Evolutionary conservation across 1,284 basidiomycete species (phyloP), one percentile per base, ranked within the genome.

Genomic region (Marasmius oreades): DNA sequence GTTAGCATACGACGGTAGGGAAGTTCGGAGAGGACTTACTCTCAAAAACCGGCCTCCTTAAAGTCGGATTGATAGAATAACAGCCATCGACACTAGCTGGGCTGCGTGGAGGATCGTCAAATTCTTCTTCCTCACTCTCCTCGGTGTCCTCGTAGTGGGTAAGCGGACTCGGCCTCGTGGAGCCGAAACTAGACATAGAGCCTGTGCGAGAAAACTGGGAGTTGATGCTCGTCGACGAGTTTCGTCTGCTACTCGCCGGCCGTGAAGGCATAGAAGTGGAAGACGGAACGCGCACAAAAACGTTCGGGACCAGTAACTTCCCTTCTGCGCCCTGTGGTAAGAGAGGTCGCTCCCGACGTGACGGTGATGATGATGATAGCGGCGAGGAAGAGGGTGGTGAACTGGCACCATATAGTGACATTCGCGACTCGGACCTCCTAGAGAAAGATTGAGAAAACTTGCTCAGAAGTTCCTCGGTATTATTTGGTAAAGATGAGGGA

Each of bases 251-350:
- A 57, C 62, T 69, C 37, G 65, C 59, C 47, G 58, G 58, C 23
- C 67, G 71, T 3, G 73, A 65, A 24, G 45, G 26, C 1, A 77
- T 63, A 0, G 75, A 79, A 0, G 72, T 52, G 51, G 69, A 73
- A 5, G 78, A 78, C 6, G 63, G 65, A 31, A 70, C 72, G 59
- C 71, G 72, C n/a, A 75, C 73, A 26, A 78, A 76, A 66, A 88
- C 78, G 55, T 86, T 71, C 2, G 86, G 86, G 0, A 88, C 86
- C 4, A 88, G 76, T 1, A 89, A 75, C 59, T 81, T 83, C 57
- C 85, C 84, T 66, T 86, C 77, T 1, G 82, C 84, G 43, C 79
- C 79, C 2, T 73, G 77, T 55, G 76, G 77, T 7, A 87, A 65
- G 3, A 89, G 65, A 5, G 77, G 73, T 1, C 79, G 77, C 66